Evolutionary conservation across 768 basidiomycete species (phyloP), one percentile per base, ranked within the genome.

Genomic region (Kwoniella mangroviensis): DNA sequence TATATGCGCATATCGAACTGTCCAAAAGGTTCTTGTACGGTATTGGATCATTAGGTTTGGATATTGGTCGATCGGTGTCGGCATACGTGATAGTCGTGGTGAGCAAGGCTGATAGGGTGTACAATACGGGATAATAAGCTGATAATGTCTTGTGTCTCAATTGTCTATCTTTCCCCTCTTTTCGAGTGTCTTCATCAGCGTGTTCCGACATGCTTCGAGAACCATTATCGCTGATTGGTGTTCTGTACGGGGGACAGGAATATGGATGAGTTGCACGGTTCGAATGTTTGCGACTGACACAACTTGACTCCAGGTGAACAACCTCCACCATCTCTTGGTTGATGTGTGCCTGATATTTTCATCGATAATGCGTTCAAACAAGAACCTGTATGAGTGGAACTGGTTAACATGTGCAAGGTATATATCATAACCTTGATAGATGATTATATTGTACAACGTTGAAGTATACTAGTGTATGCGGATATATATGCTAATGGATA

Each of bases 111-210:
- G 64, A 55, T 17, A 81, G 74, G 3, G 71, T 73, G n/a, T 76
- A 43, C 15, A 79, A 28, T 3, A 63, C 60, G 26, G 74, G 55
- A 58, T 79, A 79, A 65, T 80, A 80, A 13, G 76, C 76, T 21
- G 80, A 83, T 1, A 83, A 73, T n/a, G 82, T 81, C 59, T 81
- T 79, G 65, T 81, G 79, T 26, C 53, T 58, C 19, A 67, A 13
- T 15, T 26, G 19, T 42, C 17, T 56, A 2, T n/a, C 43, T 26
- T 7, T 1, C 22, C 24, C 5, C 7, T 43, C 64, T 54, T 40
- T 2, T 41, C 4, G 28, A 26, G 42, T n/a, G 15, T 59, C 57
- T 17, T 59, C 26, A 42, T 34, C 6, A 21, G 15, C 21, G 21
- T 55, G 15, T 55, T 55, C 57, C 24, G 26, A 9, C 24, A 59